A percentile compares a stretch with the other conserved stretches of the same genome.
These are phyloP conservation scores for Solanum pinnatisectum DNA, from an alignment of 257 asterid species.

Conservation along the genomic window DNA sequence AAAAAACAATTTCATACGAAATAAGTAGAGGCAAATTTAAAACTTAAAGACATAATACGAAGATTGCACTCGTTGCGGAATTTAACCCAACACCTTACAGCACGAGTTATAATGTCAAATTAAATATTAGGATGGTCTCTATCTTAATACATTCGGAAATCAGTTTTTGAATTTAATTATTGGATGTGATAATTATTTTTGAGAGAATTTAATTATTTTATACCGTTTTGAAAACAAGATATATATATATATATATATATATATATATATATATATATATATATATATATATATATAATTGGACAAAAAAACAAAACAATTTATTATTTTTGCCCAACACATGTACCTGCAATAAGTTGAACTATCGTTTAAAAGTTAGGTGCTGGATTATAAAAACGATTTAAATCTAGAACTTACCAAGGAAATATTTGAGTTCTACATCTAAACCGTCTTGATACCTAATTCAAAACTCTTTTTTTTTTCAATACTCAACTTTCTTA, in stretches of 20 bases:
- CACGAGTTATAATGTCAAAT: neutral
- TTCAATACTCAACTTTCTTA: neutral
- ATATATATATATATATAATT: neutral
- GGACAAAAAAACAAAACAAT: neutral
- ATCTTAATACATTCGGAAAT: neutral
- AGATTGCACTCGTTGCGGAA: no score
- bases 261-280: no score
- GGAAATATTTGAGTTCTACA: neutral
- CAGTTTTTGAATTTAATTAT: neutral
- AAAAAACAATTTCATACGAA: neutral
- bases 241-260: neutral
- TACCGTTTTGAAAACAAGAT: neutral
- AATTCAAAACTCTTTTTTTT: neutral
- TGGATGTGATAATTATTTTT: neutral
- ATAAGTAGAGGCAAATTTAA: neutral
- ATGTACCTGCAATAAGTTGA: neutral
- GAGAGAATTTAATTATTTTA: neutral
- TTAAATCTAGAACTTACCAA: neutral
- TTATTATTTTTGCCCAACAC: neutral
- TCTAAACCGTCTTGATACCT: neutral
- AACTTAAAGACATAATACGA: rapidly evolving
- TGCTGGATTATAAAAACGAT: neutral
- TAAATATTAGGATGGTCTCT: neutral
- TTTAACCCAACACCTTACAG: no score
- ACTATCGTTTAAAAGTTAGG: neutral